Evolutionary conservation across 345 rosid genomes (phyloP), one percentile per base, ranked within the genome.

Genomic region (Pistacia vera): DNA sequence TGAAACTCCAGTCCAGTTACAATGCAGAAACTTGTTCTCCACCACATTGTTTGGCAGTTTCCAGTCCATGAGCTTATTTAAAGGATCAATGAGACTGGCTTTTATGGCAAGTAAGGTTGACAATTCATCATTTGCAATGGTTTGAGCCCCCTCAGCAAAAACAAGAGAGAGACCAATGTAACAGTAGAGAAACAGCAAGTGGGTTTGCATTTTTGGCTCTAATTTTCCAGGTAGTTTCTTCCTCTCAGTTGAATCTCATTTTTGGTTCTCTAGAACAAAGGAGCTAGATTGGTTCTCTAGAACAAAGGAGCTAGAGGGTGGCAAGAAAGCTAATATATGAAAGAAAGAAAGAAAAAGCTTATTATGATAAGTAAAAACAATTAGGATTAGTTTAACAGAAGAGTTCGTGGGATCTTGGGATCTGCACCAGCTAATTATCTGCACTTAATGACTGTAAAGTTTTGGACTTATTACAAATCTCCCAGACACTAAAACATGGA

Each of bases 401-500:
- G 73, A 80, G 77, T 88, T 82, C 86, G 88, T 94, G 96, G 86
- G 91, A 71, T 86, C 86, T 90, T 82, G 96, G 91, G 93, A 87
- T 86, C 85, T 25, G 71, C 79, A 84, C 76, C 85, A 85, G 87
- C 87, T 88, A 82, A 85, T 85, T 48, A 77, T 82, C 81, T 67
- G 81, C 78, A 74, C 61, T 77, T 70, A 75, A 73, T 86, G 93
- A 84, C 92, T 86, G 92, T 81, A 79, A 82, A 90, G 86, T 70
- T 83, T 90, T 91, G 95, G 88, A 88, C 81, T 81, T 87, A 83
- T 80, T 85, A 81, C 78, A 77, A 85, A 82, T 84, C 85, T 77
- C 41, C 78, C 74, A 85, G 95, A 90, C 97, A 95, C 64, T 80
- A 76, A 83, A 86, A 91, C 95, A 95, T 95, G 96, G 92, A 78